phyloP scores from a whole-genome alignment of 129 eudicot species.

The Tanacetum coccineum region DNA sequence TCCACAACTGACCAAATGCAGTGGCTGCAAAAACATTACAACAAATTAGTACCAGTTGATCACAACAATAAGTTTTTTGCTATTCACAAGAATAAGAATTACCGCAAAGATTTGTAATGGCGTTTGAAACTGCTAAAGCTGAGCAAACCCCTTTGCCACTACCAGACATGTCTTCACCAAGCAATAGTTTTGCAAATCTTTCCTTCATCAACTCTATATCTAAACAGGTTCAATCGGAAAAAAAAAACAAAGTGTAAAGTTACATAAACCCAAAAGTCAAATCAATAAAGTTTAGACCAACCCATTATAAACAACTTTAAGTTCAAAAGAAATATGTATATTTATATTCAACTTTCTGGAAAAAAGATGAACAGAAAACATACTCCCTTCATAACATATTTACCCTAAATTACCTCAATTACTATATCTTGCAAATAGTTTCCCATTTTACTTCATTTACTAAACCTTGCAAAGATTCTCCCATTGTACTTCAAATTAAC shows the following conservation, averaged over 20 bases:
- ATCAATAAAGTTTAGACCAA: neutral
- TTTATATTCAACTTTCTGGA: neutral
- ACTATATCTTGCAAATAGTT: no score
- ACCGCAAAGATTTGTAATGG: conserved; percentile 91
- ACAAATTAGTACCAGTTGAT: conserved; percentile 5
- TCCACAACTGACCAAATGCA: conserved; percentile 92
- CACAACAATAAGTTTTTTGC: neutral
- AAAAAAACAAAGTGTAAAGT: neutral
- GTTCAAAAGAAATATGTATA: no score
- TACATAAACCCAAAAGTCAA: neutral
- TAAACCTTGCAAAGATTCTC: no score
- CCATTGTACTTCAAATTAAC: no score
- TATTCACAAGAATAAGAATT: neutral
- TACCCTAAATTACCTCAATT: no score
- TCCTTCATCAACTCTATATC: conserved; percentile 91
- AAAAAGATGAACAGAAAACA: neutral
- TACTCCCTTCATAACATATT: no score
- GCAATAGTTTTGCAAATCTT: conserved; percentile 76
- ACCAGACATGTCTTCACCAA: conserved; percentile 97
- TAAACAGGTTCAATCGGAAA: conserved; percentile 24
- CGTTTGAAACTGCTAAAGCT: conserved; percentile 85
- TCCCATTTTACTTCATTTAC: neutral
- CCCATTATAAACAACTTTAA: no score
- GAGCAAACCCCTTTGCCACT: conserved; percentile 93
- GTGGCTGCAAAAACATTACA: conserved; percentile 43